Evolutionary conservation across 805 yeast genomes (phyloP).

Genomic region (Tetrapisispora arboricola): DNA sequence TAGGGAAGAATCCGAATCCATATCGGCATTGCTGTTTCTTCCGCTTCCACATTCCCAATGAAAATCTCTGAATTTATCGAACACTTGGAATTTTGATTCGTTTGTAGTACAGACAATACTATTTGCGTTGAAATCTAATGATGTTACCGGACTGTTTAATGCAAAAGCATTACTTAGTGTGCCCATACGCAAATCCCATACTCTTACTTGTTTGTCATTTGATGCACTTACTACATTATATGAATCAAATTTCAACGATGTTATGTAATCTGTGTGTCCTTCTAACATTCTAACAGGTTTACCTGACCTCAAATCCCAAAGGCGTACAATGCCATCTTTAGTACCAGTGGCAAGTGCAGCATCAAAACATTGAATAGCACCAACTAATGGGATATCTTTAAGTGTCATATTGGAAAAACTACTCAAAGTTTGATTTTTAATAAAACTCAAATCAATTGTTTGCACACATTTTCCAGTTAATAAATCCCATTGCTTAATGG

Average conservation of each 20-base stretch:
- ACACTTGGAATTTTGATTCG: slow-evolving; percentile 38
- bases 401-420: slow-evolving; percentile 2
- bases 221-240: slow-evolving; percentile 53
- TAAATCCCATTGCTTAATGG: slow-evolving; percentile 70
- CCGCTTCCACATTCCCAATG: slow-evolving; percentile 50
- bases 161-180: slow-evolving; percentile 50
- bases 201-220: slow-evolving; percentile 49
- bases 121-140: slow-evolving; percentile 49
- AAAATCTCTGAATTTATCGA: slow-evolving; percentile 43
- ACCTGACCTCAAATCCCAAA: slow-evolving; percentile 70
- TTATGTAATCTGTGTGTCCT: slow-evolving; percentile 64
- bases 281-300: slow-evolving; percentile 48
- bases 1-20: no score
- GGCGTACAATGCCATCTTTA: slow-evolving; percentile 60
- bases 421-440: slow-evolving; percentile 7
- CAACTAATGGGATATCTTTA: slow-evolving; percentile 36
- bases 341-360: slow-evolving; percentile 76
- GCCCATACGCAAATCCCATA: slow-evolving; percentile 70
- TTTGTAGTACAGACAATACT: slow-evolving; percentile 44
- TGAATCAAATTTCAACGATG: slow-evolving; percentile 62
- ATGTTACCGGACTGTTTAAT: slow-evolving; percentile 44
- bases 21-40: no score
- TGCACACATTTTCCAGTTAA: slow-evolving; percentile 55
- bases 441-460: slow-evolving; percentile 50
- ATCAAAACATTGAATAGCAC: slow-evolving; percentile 60